Evolutionary conservation across 768 basidiomycete genomes (phyloP), one percentile per base, ranked within the genome.

Genomic region (Lentinula guzmanii): DNA sequence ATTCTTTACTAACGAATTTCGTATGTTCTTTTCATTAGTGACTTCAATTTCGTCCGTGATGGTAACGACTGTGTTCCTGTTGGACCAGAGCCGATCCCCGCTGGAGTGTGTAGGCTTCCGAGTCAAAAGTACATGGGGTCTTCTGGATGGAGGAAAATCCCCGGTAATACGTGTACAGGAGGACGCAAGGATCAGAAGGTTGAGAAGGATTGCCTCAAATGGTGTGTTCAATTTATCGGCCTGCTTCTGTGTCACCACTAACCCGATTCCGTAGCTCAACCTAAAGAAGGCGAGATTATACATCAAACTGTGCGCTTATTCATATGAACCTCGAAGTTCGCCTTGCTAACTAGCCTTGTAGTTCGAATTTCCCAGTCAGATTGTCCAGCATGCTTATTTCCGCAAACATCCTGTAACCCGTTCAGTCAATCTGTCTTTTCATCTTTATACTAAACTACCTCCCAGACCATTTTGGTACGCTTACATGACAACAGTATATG

Each of bases 131-230:
- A 93, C 70, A 67, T 80, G 70, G 97, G 97, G 0, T 98, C 95
- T 0, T 93, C 91, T 18, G 97, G 97, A 0, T 99, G 86, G 71
- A 82, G 95, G 35, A 85, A 88, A 69, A 93, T 99, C 62, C 95
- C 97, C 3, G 96, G 96, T 0, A 90, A 99, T 68, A 90, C 87
- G 0, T 99, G 97, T 69, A 79, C 79, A 41, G 79, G 79, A n/a
- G 93, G 91, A 2, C 57, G 77, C 18, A 91, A 90, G 75, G 96
- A 97, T 66, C 77, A 82, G 11, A 77, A 72, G 35, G 75, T 89
- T 0, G 68, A 79, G 65, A 98, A 96, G 77, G 74, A 83, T 31
- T 99, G 97, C 71, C 71, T 86, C 87, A 0, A 74, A 87, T 70
- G 92, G 91, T 90, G 77, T 64, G 83, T 82, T 76, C 8, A 9